Conservation (phyloP, 345 rosid species). For the Populus alba region DNA sequence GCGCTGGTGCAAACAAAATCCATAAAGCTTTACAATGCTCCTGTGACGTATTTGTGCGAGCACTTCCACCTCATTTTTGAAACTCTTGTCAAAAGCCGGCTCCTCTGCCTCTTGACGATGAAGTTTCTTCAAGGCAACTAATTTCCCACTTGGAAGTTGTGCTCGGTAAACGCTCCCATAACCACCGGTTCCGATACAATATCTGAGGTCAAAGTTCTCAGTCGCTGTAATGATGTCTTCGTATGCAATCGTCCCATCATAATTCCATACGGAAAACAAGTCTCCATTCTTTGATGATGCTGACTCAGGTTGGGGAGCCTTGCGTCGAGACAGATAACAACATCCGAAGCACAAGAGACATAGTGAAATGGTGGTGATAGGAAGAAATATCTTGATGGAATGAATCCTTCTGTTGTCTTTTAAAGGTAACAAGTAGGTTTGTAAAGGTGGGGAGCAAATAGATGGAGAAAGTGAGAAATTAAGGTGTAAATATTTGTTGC, state of each 20-base stretch:
- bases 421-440: not conserved
- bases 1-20: not conserved
- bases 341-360: not conserved
- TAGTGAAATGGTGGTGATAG: not conserved
- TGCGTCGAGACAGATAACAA: not conserved
- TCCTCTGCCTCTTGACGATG: not conserved
- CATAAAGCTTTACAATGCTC: not conserved
- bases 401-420: not conserved
- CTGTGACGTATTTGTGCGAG: not conserved
- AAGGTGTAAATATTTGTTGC: not conserved
- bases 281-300: not conserved
- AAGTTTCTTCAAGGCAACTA: not conserved
- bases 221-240: conserved; percentile 4
- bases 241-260: conserved; percentile 1
- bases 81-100: not conserved
- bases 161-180: not conserved
- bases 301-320: not conserved
- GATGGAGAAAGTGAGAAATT: not conserved
- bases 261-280: not conserved
- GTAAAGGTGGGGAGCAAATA: no score
- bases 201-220: not conserved
- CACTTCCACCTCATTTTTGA: not conserved
- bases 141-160: not conserved
- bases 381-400: not conserved
- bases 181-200: not conserved